phyloP scores from a whole-genome alignment of 345 rosid species.

The Eucalyptus curtisii region DNA sequence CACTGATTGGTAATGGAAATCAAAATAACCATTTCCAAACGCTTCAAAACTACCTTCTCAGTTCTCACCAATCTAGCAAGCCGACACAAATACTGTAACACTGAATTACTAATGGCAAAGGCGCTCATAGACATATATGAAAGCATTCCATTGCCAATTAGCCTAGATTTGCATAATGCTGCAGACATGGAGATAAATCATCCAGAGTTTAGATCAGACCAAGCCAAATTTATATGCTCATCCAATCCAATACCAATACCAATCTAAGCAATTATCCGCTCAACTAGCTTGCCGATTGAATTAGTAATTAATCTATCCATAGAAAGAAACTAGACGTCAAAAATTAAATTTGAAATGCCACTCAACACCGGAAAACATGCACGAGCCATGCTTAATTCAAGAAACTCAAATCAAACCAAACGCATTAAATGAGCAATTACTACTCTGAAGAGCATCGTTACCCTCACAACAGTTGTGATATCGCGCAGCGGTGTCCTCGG shows the following conservation, averaged over 20 bases:
- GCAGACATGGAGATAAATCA: not conserved
- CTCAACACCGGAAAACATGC: not conserved
- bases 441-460: constrained; percentile 3
- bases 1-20: not conserved
- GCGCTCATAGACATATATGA: not conserved
- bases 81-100: not conserved
- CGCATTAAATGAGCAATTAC: not conserved
- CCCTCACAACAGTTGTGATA: constrained; percentile 49
- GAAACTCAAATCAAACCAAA: not conserved
- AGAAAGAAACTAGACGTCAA: not conserved
- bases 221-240: not conserved
- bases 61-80: not conserved
- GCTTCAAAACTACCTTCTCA: not conserved
- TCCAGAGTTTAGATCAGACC: not conserved
- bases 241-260: too few relatives aligned
- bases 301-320: not conserved
- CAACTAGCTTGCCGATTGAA: not conserved
- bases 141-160: not conserved
- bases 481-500: constrained; percentile 79
- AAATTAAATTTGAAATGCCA: not conserved
- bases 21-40: not conserved
- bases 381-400: not conserved
- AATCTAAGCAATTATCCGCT: not conserved
- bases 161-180: not conserved
- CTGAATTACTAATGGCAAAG: not conserved